Percentiles rank a stretch among this genome's conserved stretches.
Evolutionary conservation across 176 grass and related monocot genomes (phyloP).

Genomic region (Aegilops sharonensis): DNA sequence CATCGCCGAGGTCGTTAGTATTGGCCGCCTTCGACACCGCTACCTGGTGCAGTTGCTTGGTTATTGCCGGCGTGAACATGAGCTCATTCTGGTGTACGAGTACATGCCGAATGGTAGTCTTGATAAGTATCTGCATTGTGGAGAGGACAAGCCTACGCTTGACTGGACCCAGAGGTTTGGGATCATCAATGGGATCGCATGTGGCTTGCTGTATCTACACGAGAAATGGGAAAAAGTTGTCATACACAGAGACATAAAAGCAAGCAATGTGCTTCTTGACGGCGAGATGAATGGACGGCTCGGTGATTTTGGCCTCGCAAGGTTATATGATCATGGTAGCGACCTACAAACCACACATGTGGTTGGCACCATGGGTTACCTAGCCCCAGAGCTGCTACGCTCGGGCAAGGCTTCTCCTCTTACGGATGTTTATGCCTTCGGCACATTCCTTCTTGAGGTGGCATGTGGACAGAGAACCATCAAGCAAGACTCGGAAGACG

Average conservation of each 20-base stretch:
- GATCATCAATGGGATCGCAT: neutral
- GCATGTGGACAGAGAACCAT: conserved; percentile 19
- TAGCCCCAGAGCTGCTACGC: neutral
- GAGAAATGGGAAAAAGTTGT: conserved; percentile 17
- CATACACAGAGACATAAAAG: conserved; percentile 26
- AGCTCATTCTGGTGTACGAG: conserved; percentile 40
- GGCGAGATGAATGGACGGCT: neutral
- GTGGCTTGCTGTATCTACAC: conserved; percentile 6
- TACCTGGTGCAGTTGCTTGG: conserved; percentile 47
- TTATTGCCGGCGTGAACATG: conserved; percentile 42
- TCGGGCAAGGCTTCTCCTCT: neutral
- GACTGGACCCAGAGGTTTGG: neutral
- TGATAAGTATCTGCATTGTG: neutral
- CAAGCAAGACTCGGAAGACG: neutral
- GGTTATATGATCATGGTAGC: conserved; percentile 17
- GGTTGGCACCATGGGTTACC: conserved; percentile 11
- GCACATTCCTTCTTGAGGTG: conserved; percentile 15
- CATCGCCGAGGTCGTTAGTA: too few species aligned
- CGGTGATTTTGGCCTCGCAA: conserved; percentile 16
- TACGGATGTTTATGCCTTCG: conserved; percentile 28
- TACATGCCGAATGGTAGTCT: conserved; percentile 7
- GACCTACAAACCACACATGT: conserved; percentile 11
- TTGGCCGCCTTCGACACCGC: conserved; percentile 18
- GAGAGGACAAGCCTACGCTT: neutral
- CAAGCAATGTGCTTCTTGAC: conserved; percentile 17